Conservation (phyloP, 495 filamentous ascomycete species). For the Pyrenula aspistea region DNA sequence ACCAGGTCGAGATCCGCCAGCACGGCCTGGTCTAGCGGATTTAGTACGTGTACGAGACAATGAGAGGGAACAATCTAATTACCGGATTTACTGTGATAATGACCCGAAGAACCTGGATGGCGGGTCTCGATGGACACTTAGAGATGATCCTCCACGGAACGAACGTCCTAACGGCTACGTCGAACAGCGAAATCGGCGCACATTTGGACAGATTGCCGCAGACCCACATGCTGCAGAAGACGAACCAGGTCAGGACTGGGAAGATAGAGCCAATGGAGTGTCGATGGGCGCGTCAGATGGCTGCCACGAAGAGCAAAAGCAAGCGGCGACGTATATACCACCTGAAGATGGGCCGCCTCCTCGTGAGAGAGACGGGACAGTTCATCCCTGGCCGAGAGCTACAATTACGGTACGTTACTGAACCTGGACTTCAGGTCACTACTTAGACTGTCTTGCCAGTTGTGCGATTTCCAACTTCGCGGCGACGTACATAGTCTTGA, state of each 20-base stretch:
- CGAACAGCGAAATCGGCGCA: neutral
- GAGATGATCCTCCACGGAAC: neutral
- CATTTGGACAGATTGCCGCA: neutral
- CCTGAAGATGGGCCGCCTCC: neutral
- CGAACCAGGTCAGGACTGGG: neutral
- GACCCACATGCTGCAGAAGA: neutral
- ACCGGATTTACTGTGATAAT: neutral
- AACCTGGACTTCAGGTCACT: neutral
- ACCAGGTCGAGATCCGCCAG: neutral
- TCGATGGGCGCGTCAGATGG: neutral
- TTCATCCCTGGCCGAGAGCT: neutral
- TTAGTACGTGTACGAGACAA: neutral
- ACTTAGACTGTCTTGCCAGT: neutral
- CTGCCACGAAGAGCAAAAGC: neutral
- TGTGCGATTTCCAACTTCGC: neutral
- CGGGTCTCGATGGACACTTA: neutral
- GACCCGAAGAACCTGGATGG: neutral
- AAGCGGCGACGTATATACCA: neutral
- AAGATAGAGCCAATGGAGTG: neutral
- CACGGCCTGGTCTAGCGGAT: neutral
- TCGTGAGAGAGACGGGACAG: neutral
- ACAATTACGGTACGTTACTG: neutral
- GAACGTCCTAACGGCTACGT: neutral
- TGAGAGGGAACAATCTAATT: neutral
- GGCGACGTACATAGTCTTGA: neutral